Evolutionary conservation across 805 yeast genomes (phyloP).

Genomic region (Yamadazyma scolyti): DNA sequence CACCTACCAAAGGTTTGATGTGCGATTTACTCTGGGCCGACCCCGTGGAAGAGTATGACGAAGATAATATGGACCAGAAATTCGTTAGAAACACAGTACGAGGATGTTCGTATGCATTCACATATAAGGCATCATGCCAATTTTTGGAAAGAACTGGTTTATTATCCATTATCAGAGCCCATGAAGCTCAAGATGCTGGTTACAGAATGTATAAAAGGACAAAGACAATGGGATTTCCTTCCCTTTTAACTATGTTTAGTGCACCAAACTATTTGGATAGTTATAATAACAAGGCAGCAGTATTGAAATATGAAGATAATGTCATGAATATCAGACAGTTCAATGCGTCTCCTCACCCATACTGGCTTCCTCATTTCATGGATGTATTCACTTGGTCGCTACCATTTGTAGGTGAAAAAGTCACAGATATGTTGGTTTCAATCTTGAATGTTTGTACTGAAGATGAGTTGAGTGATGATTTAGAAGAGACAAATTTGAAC

Average conservation of each 20-base stretch:
- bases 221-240: slow-evolving; percentile 80
- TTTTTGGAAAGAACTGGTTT: slow-evolving; percentile 77
- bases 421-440: slow-evolving; percentile 87
- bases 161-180: slow-evolving; percentile 87
- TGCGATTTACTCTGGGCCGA: slow-evolving; percentile 97
- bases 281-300: slow-evolving; percentile 93
- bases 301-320: slow-evolving; percentile 83
- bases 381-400: slow-evolving; percentile 97
- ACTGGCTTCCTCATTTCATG: slow-evolving; percentile 95
- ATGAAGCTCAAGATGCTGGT: slow-evolving; percentile 97
- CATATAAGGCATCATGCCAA: slow-evolving; percentile 76
- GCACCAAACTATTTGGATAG: slow-evolving; percentile 95
- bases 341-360: slow-evolving; percentile 90
- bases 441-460: slow-evolving; percentile 92
- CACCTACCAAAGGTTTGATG: slow-evolving; percentile 90
- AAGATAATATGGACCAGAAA: slow-evolving; percentile 37
- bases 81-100: slow-evolving; percentile 71
- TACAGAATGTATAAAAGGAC: slow-evolving; percentile 91
- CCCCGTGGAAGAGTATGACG: slow-evolving; percentile 81
- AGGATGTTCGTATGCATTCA: slow-evolving; percentile 90
- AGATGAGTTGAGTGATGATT: slow-evolving; percentile 83
- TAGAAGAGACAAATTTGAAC: slow-evolving; percentile 41
- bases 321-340: slow-evolving; percentile 95
- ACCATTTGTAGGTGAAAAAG: slow-evolving; percentile 96
- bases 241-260: slow-evolving; percentile 84